phyloP scores from a whole-genome alignment of 2,329 filamentous ascomycete species.

The Neoscytalidium dimidiatum region DNA sequence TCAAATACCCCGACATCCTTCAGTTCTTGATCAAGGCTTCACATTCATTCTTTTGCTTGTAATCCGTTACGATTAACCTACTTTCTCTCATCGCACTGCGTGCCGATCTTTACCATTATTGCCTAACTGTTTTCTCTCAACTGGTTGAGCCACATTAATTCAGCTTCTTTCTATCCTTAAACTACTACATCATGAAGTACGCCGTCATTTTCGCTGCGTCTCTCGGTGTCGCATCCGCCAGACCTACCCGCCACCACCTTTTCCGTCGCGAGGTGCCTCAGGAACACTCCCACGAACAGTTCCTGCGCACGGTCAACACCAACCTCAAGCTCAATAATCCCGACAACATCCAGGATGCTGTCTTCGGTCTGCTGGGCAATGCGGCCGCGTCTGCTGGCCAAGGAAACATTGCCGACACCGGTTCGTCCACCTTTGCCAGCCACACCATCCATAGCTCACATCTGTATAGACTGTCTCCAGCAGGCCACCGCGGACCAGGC shows the following conservation, averaged over 20 bases:
- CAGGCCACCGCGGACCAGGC: constrained; percentile 60
- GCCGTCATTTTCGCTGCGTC: constrained; percentile 18
- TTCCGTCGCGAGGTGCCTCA: constrained; percentile 56
- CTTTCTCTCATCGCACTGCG: neutral
- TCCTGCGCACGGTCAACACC: constrained; percentile 48
- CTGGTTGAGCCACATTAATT: neutral
- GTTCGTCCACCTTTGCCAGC: constrained; percentile 22
- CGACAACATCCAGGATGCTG: constrained; percentile 48
- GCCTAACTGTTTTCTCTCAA: neutral
- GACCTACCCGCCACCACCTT: constrained; percentile 24
- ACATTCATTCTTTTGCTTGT: neutral
- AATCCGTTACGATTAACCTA: neutral
- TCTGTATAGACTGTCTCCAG: constrained; percentile 55
- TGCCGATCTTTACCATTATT: neutral
- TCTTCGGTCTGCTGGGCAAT: constrained; percentile 57
- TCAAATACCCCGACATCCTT: no score
- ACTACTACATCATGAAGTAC: neutral
- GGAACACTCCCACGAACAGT: constrained; percentile 57
- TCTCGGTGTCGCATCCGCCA: constrained; percentile 32
- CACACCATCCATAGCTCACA: constrained; percentile 18
- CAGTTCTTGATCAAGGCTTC: neutral
- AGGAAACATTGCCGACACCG: constrained; percentile 51
- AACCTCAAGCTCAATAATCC: constrained; percentile 52
- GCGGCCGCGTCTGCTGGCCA: constrained; percentile 51
- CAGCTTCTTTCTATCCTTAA: neutral